Evolutionary conservation across 1,284 basidiomycete genomes (phyloP).

Genomic region (Puccinia triticina): DNA sequence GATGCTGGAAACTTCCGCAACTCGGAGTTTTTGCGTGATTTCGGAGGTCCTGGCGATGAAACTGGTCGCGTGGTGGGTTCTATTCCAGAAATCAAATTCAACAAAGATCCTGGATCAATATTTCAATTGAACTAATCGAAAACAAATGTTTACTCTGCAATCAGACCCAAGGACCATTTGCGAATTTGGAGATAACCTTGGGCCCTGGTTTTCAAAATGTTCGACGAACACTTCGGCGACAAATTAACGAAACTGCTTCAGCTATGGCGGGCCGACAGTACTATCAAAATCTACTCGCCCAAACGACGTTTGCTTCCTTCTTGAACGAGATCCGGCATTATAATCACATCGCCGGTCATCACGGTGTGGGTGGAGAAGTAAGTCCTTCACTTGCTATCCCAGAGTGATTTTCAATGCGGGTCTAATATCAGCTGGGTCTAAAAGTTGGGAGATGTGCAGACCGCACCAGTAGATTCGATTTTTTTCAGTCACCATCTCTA

Average conservation of each 20-base stretch:
- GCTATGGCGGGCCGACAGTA: conserved; percentile 26
- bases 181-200: conserved; percentile 3
- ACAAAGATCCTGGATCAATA: too few relatives aligned
- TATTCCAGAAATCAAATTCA: neutral
- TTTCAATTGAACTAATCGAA: conserved; percentile 1
- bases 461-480: conserved; percentile 30
- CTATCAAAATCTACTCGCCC: conserved; percentile 34
- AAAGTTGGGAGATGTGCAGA: conserved; percentile 46
- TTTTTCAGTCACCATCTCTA: conserved; percentile 45
- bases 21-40: conserved; percentile 32
- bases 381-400: neutral
- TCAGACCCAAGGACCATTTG: conserved; percentile 38
- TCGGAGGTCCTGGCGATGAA: conserved; percentile 44
- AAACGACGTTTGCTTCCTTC: conserved; percentile 15
- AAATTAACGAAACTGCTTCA: conserved; percentile 48
- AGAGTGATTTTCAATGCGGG: neutral
- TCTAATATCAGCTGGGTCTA: neutral
- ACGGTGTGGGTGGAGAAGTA: conserved; percentile 31
- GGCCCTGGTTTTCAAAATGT: conserved; percentile 34
- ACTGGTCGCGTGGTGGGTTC: conserved; percentile 27
- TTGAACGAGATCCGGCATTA: conserved; percentile 25
- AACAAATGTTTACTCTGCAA: neutral
- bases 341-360: conserved; percentile 31
- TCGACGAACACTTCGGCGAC: conserved; percentile 15
- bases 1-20: conserved; percentile 49